Base-by-base conservation (phyloP, 148 eudicot species). In the Hydrangea macrophylla region DNA sequence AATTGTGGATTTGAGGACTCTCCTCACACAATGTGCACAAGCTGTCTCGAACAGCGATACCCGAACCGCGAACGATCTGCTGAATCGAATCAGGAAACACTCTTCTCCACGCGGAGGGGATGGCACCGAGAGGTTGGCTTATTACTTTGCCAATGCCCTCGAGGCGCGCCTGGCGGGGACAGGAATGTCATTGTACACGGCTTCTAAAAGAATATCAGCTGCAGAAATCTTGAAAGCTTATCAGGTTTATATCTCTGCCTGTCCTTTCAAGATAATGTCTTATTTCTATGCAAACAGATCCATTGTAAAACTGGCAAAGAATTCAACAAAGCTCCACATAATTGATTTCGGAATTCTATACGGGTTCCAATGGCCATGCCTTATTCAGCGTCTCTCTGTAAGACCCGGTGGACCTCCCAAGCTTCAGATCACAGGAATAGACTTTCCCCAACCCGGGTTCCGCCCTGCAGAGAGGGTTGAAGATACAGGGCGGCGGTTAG, bases 131-230 rank as follows among this genome's bases (percentile, higher is more conserved):
- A 79, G 98, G 65, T 65, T 88, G 62, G 91, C 96, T 1, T 80
- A 88, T 75, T 88, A 68, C 68, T 81, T 87, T 70, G 86, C 84
- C 1, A 75, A 78, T 24, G 96, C 84, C 2, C 79, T 92, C 1
- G 96, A 80, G 70, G 85, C 92, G 7, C 89, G 94, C 7, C 58
- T 92, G 39, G 65, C 75, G n/a, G 96, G 94, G 28, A 77, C 82
- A 6, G 96, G 94, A 10, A 70, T 82, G 10, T 63, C 74, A 7
- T 27, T 75, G 27, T 88, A 75, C 59, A 69, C 78, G 25, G 75
- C 70, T 7, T 66, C 55, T 28, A 70, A 26, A 48, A 75, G 56
- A 39, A 35, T 78, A 39, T 75, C 87, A n/a, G 74, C 84, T 22
- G 72, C 72, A 9, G 87, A 81, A 9, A 48, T 75, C 22, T 66